Conservation (phyloP, 805 yeast species). For the Metschnikowia borealis region DNA sequence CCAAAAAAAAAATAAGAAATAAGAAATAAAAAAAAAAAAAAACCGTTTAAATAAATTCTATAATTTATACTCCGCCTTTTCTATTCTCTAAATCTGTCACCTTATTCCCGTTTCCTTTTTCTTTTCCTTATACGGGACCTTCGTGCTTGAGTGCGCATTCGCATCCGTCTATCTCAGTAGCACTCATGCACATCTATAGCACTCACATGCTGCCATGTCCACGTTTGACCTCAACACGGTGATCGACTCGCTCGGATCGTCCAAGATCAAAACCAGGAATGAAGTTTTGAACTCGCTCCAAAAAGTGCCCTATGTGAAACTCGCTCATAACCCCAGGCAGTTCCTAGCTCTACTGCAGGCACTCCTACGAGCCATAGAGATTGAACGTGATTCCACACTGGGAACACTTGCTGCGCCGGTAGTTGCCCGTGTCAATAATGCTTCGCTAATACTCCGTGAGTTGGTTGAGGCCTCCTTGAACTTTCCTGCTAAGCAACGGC, state of each 20-base stretch:
- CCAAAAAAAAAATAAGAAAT: no score
- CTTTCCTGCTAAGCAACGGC: conserved; percentile 12
- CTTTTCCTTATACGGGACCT: no score
- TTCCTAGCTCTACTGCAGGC: conserved; percentile 23
- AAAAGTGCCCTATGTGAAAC: conserved; percentile 12
- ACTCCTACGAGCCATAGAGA: conserved; percentile 25
- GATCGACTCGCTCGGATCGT: conserved; percentile 13
- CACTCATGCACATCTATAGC: not conserved
- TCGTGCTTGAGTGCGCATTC: conserved; percentile 1
- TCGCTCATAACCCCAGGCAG: conserved; percentile 19
- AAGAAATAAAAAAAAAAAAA: no score
- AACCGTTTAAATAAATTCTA: no score
- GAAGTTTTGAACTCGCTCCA: conserved; percentile 14
- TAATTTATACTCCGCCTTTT: no score
- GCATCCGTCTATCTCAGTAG: not conserved
- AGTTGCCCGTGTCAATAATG: conserved; percentile 27
- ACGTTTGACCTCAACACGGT: conserved; percentile 14
- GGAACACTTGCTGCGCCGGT: conserved; percentile 23
- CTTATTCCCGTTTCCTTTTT: no score
- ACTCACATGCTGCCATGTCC: conserved; percentile 9
- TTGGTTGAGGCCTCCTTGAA: conserved; percentile 16
- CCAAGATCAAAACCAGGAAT: conserved; percentile 13
- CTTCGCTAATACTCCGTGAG: conserved; percentile 29
- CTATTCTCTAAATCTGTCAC: no score
- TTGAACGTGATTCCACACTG: conserved; percentile 33